phyloP scores from a whole-genome alignment of 164 flowering plant genomes.

The Tinospora cordifolia region DNA sequence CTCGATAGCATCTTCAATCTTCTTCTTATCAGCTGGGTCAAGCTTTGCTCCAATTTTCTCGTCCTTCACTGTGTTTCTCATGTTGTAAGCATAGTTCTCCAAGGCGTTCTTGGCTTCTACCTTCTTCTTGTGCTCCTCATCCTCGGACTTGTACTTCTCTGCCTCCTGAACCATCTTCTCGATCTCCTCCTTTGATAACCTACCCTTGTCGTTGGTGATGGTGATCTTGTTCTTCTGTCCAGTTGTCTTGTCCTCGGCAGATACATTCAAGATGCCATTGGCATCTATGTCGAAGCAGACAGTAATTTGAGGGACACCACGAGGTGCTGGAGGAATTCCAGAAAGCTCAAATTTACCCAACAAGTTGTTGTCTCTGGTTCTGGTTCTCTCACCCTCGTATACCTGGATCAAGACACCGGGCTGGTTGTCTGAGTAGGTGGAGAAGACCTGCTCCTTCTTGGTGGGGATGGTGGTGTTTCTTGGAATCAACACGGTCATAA shows the following conservation, averaged over 20 bases:
- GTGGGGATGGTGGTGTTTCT: constrained; percentile 38
- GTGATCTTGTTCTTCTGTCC: constrained; percentile 41
- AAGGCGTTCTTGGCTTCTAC: constrained; percentile 32
- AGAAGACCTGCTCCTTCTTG: constrained; percentile 32
- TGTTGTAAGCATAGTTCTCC: constrained; percentile 33
- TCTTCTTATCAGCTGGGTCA: constrained; percentile 31
- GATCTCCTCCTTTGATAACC: constrained; percentile 28
- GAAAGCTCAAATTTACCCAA: constrained; percentile 28
- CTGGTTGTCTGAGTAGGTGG: constrained; percentile 37
- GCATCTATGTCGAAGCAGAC: constrained; percentile 33
- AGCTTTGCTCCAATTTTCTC: constrained; percentile 32
- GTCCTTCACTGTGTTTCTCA: constrained; percentile 36
- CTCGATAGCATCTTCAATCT: constrained; percentile 33
- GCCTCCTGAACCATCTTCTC: constrained; percentile 41
- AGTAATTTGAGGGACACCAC: constrained; percentile 40
- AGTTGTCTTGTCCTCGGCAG: constrained; percentile 40
- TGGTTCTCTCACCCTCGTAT: constrained; percentile 38
- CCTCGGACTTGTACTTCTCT: constrained; percentile 36
- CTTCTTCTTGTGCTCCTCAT: constrained; percentile 39
- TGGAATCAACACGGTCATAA: constrained; percentile 27
- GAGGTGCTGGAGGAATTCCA: constrained; percentile 38
- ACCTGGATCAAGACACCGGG: constrained; percentile 35
- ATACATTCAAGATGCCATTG: constrained; percentile 32
- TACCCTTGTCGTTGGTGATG: constrained; percentile 37
- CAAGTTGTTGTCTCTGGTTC: constrained; percentile 26